Base-by-base conservation (phyloP, 1,139 yeast species). In the Hanseniaspora gamundiae region DNA sequence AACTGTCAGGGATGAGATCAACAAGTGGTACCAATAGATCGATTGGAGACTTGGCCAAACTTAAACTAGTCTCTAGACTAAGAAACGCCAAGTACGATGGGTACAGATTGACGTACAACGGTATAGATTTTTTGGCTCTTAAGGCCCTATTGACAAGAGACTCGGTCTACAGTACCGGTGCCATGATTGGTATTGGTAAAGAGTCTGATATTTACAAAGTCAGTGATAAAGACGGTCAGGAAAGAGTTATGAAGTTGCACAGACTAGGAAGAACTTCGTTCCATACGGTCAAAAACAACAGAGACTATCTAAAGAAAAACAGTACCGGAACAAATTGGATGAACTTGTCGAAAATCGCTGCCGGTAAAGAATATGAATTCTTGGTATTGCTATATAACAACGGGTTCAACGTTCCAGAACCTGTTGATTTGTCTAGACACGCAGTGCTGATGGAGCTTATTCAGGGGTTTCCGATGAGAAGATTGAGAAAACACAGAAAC, bases 191-290 rank as follows among this genome's bases (percentile, higher is more conserved):
- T 46, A 95, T 93, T 42, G 98, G 98, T 56, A 91, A 91, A 60
- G 98, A 91, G 61, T 86, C 96, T 3, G 98, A 91, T 65, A 88
- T 91, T 55, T 87, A 81, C 60, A 74, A 91, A n/a, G 88, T 84
- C 1, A 79, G 83, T 47, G 91, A 83, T 55, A 67, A 72, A 10
- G 59, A 71, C 22, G 94, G 94, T 1, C 60, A 59, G 14, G 75
- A 76, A 48, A 74, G 74, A 55, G 95, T 88, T 11, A 62, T 93
- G 58, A 91, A 91, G 63, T 81, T 91, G 40, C 97, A 88, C 64
- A 73, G 98, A 52, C 69, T 91, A 47, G 99, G 99, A 28, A 75
- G 98, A 59, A 83, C 93, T 1, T 87, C 96, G 2, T 91, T 91
- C 66, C 75, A 83, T 52, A 82, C 95, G 0, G 95, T 93, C 42